These are phyloP conservation scores for Plasmodium vivax DNA, from an alignment of 169 alveolate genomes.

Conservation along the genomic window DNA sequence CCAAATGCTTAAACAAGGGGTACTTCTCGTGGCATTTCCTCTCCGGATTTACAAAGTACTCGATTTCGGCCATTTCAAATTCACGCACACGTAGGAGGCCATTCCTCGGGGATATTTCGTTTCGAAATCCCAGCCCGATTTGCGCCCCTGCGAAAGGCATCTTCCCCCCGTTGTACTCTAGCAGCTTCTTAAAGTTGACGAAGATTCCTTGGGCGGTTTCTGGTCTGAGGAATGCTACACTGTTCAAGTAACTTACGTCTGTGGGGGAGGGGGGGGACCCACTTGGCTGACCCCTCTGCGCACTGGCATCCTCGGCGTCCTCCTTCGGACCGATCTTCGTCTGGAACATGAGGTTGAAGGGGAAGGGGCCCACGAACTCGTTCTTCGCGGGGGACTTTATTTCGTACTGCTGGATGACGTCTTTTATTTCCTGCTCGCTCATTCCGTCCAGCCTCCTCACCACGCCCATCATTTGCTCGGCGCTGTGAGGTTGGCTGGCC, in stretches of 20 bases:
- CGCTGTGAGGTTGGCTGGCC: conserved; percentile 64
- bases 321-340: conserved; percentile 96
- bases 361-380: conserved; percentile 93
- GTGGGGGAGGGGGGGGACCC: not conserved
- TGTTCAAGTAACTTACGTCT: conserved; percentile 1
- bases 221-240: conserved; percentile 95
- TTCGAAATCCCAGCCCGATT: conserved; percentile 97
- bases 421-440: conserved; percentile 89
- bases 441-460: conserved; percentile 87
- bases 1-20: conserved; percentile 83
- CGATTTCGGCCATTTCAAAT: conserved; percentile 99
- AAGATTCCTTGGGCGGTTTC: conserved; percentile 99
- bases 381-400: conserved; percentile 93
- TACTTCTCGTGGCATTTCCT: conserved; percentile 93
- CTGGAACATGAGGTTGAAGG: conserved; percentile 97
- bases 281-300: not conserved
- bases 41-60: conserved; percentile 96
- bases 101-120: conserved; percentile 98
- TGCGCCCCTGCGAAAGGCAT: conserved; percentile 99
- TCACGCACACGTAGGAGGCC: conserved; percentile 97
- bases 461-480: conserved; percentile 83
- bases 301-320: not conserved
- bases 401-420: conserved; percentile 84
- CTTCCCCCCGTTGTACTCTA: conserved; percentile 95
- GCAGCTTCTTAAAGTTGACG: conserved; percentile 94